Evolutionary conservation across 331 rosid genomes (phyloP), one percentile per base, ranked within the genome.

Genomic region (Erythrophleum ivorense): DNA sequence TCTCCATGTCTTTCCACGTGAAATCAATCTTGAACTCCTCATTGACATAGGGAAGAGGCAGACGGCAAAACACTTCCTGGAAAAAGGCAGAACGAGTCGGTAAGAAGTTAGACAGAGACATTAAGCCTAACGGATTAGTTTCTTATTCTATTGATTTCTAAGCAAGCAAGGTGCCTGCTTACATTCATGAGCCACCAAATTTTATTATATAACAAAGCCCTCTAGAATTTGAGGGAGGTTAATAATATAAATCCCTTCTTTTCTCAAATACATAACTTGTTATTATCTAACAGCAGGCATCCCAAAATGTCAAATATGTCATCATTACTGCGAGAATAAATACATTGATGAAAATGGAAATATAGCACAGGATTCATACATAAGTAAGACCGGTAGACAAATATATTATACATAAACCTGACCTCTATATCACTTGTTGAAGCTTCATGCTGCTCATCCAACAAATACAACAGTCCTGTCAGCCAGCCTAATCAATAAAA

Each of bases 21-120:
- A 78, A 60, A 69, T 95, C 98, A 87, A 93, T 86, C 87, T 91
- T 93, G 90, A 95, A 91, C 85, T 93, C 99, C 89, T 93, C 97
- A 0, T 78, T 72, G 62, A 57, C 59, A 88, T 82, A 93, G 52
- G 99, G 99, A 82, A 90, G 85, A 57, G 98, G 99, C 90, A 93
- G 86, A 55, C 91, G 89, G 64, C 77, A 67, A 82, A 95, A 93
- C 24, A 88, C 81, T 85, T 90, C 98, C 98, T 93, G 86, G 71
- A 79, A 73, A 45, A 82, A n/a, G 50, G 76, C 64, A 33, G 53
- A 77, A 29, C 16, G 67, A 68, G 75, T 49, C 65, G 73, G 40
- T 1, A 58, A 76, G 50, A 46, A 66, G 53, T 36, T 82, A 53
- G 54, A 79, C 66, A 77, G 54, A 46, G 21, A 59, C n/a, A 81